phyloP scores from a whole-genome alignment of 371 early-diverging fungal species.

The Saksenaea vasiformis region DNA sequence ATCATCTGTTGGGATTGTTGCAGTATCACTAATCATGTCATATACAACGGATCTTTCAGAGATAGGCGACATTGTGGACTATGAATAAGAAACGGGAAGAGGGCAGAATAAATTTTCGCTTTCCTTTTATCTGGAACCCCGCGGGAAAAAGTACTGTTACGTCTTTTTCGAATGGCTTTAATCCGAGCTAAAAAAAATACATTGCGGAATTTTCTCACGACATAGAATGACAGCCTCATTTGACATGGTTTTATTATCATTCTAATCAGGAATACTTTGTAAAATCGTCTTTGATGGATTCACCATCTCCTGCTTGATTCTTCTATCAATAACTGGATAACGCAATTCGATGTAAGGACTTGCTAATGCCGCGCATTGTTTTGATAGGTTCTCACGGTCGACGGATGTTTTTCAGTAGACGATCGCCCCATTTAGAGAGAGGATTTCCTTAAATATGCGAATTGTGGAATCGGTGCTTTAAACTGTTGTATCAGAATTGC shows the following conservation, averaged over 20 bases:
- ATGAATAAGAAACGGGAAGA: neutral
- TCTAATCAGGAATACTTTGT: neutral
- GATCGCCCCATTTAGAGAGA: conserved; percentile 3
- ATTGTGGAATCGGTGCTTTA: neutral
- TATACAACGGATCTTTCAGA: conserved; percentile 11
- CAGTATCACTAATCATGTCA: conserved; percentile 67
- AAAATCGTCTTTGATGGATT: neutral
- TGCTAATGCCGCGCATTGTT: neutral
- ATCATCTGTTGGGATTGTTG: conserved; percentile 79
- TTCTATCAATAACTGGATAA: too few species aligned
- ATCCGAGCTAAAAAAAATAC: neutral
- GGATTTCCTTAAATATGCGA: neutral
- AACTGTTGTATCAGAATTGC: neutral
- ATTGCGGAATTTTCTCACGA: conserved; percentile 1
- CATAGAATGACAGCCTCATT: neutral
- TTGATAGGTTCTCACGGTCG: neutral
- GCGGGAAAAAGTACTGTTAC: neutral
- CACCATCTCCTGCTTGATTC: too few species aligned
- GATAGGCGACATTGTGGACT: neutral
- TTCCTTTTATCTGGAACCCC: neutral
- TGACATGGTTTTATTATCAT: neutral
- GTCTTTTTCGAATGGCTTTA: neutral
- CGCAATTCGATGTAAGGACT: too few species aligned
- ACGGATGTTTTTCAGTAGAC: neutral
- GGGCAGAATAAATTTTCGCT: neutral